These are phyloP conservation scores for Saccharomycopsis hybrid DNA, from an alignment of 1,139 yeast species.

Conservation along the genomic window DNA sequence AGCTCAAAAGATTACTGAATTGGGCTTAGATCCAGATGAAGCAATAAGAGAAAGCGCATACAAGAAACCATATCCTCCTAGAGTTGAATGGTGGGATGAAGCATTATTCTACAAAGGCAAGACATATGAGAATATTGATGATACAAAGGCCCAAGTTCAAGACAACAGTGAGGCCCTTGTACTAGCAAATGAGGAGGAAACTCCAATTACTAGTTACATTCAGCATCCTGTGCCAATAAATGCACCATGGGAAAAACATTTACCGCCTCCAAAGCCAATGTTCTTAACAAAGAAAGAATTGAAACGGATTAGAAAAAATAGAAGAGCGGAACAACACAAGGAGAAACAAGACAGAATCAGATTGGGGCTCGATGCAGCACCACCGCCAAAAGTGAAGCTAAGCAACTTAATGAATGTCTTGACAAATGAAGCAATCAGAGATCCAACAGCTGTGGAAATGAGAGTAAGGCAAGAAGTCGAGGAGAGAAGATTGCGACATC, in stretches of 20 bases:
- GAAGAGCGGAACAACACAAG: slow-evolving; percentile 55
- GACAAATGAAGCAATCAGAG: slow-evolving; percentile 80
- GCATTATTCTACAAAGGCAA: slow-evolving; percentile 34
- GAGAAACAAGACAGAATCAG: slow-evolving; percentile 73
- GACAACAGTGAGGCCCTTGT: slow-evolving; percentile 20
- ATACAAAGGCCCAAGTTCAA: neutral
- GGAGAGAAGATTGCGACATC: slow-evolving; percentile 56
- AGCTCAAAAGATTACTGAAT: slow-evolving; percentile 23
- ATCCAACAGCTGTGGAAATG: slow-evolving; percentile 83
- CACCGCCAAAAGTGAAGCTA: slow-evolving; percentile 81
- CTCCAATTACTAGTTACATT: slow-evolving; percentile 50
- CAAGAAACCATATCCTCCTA: slow-evolving; percentile 44
- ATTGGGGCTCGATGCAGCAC: slow-evolving; percentile 80
- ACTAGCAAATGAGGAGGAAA: slow-evolving; percentile 24
- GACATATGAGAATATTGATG: slow-evolving; percentile 25
- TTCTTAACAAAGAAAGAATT: slow-evolving; percentile 72
- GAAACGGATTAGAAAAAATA: slow-evolving; percentile 67
- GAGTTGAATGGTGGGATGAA: slow-evolving; percentile 80
- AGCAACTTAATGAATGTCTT: slow-evolving; percentile 79
- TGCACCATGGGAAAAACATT: slow-evolving; percentile 49
- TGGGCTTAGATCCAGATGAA: slow-evolving; percentile 44
- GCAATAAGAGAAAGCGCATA: slow-evolving; percentile 47
- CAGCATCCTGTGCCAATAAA: slow-evolving; percentile 75
- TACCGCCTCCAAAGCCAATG: slow-evolving; percentile 40
- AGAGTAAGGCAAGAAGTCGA: slow-evolving; percentile 64